Evolutionary conservation across 208 protist species (phyloP).

Genomic region (Angomonas deanei): DNA sequence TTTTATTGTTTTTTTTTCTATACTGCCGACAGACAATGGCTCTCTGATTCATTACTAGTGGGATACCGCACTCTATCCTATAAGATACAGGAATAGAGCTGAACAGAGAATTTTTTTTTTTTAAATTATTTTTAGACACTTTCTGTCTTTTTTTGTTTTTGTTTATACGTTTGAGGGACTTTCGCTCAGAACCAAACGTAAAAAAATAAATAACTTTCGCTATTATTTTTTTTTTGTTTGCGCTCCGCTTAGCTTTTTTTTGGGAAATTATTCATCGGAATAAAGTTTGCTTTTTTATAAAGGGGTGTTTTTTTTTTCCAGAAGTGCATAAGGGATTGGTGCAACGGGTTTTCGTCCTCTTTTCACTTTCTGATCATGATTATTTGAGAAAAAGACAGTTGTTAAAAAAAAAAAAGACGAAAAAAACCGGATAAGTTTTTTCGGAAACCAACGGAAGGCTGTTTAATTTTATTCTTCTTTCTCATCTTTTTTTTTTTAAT

Average conservation of each 20-base stretch:
- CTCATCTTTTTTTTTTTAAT: background rate
- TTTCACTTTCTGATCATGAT: background rate
- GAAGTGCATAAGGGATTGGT: background rate
- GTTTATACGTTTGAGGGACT: constrained; percentile 43
- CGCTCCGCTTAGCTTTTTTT: constrained; percentile 1
- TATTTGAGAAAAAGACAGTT: too few species aligned
- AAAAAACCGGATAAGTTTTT: background rate
- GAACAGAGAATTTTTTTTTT: background rate
- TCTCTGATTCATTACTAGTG: background rate
- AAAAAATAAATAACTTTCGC: background rate
- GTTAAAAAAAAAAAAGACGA: background rate
- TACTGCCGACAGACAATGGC: constrained; percentile 4
- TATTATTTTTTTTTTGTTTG: background rate
- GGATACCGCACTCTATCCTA: background rate
- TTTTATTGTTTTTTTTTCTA: background rate
- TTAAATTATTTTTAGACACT: background rate
- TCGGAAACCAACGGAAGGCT: too few species aligned
- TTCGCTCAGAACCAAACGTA: constrained; percentile 48
- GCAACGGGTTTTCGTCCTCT: background rate
- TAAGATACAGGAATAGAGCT: background rate
- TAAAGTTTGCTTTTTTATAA: too few species aligned
- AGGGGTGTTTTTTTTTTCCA: background rate
- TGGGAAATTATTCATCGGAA: too few species aligned
- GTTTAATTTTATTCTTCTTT: background rate
- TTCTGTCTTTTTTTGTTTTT: constrained; percentile 6